Evolutionary conservation across 768 basidiomycete genomes (phyloP).

Genomic region (Mycena floridula): DNA sequence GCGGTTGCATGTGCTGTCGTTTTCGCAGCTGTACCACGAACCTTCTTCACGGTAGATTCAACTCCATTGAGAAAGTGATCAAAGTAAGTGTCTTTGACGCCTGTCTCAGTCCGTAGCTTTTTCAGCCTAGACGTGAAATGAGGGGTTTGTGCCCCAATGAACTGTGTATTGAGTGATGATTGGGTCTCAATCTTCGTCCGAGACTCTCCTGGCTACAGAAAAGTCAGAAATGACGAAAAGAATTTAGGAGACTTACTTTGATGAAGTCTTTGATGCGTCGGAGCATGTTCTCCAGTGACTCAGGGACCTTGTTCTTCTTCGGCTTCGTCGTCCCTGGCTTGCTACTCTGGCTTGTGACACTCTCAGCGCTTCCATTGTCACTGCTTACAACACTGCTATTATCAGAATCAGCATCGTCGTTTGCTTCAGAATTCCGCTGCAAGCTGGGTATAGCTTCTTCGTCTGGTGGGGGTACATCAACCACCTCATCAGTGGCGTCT

Average conservation of each 20-base stretch:
- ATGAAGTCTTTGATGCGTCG: neutral
- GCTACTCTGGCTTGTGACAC: neutral
- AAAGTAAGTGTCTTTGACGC: neutral
- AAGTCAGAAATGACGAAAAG: neutral
- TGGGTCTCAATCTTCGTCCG: conserved; percentile 1
- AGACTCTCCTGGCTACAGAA: neutral
- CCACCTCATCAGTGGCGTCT: neutral
- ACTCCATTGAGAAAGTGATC: neutral
- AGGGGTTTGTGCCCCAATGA: neutral
- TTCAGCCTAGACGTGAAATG: neutral
- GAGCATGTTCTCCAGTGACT: neutral
- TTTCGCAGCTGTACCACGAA: neutral
- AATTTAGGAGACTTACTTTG: neutral
- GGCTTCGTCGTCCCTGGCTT: neutral
- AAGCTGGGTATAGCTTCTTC: no score
- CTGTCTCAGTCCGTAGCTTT: neutral
- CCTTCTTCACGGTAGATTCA: neutral
- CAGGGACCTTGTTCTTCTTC: neutral
- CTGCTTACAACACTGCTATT: neutral
- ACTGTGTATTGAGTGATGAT: neutral
- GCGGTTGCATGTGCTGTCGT: neutral
- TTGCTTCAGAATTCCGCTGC: neutral
- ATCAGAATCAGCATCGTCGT: neutral
- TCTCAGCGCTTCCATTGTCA: neutral
- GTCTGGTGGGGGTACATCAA: no score